phyloP scores from a whole-genome alignment of 2,329 filamentous ascomycete genomes.

The Penicillium sp. region DNA sequence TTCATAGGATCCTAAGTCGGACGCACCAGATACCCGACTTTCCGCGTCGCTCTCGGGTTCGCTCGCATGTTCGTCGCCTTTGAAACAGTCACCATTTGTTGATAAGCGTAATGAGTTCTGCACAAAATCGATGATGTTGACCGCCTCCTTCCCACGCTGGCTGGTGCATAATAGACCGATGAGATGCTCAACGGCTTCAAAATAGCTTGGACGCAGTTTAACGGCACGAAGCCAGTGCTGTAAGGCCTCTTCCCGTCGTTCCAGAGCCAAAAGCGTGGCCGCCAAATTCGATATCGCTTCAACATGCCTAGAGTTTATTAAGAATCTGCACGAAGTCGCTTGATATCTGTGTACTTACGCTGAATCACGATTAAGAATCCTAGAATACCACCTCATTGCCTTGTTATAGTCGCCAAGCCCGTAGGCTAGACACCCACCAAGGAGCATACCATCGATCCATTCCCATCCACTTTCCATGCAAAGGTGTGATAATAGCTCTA shows the following conservation, averaged over 20 bases:
- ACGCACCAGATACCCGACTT: conserved; percentile 59
- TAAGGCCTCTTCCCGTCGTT: conserved; percentile 82
- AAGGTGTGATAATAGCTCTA: conserved; percentile 73
- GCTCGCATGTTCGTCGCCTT: conserved; percentile 59
- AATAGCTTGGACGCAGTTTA: conserved; percentile 80
- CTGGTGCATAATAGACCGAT: conserved; percentile 83
- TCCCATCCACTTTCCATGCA: conserved; percentile 82
- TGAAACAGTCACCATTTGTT: conserved; percentile 53
- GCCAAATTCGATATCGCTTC: conserved; percentile 94
- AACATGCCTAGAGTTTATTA: conserved; percentile 68
- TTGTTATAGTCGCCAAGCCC: conserved; percentile 83
- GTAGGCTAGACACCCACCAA: conserved; percentile 91
- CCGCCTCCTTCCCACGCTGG: conserved; percentile 80
- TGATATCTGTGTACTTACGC: conserved; percentile 48
- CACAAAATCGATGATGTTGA: conserved; percentile 84
- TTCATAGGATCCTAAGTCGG: conserved; percentile 59
- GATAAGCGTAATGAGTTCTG: conserved; percentile 71
- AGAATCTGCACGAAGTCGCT: conserved; percentile 19
- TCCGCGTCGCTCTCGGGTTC: conserved; percentile 64
- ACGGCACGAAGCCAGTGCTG: conserved; percentile 85
- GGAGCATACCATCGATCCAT: conserved; percentile 91
- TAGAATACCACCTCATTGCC: conserved; percentile 57
- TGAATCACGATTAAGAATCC: conserved; percentile 63
- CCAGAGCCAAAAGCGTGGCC: conserved; percentile 82
- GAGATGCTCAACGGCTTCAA: conserved; percentile 94